Evolutionary conservation across 805 yeast species (phyloP).

Genomic region (Saccharomycodes ludwigii): DNA sequence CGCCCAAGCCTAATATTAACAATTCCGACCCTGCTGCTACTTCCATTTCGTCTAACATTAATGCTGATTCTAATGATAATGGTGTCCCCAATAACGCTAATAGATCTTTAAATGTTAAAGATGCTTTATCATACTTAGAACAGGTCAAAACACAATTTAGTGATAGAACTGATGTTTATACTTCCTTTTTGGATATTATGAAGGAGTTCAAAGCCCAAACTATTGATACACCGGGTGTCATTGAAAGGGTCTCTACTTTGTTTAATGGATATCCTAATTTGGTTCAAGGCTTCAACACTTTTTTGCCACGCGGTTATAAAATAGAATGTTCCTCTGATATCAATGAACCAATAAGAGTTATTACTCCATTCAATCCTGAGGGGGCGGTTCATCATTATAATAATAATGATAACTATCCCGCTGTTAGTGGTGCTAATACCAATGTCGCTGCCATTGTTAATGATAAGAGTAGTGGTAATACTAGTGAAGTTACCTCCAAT

Average conservation of each 20-base stretch:
- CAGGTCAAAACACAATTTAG: constrained; percentile 90
- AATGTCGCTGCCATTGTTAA: constrained; percentile 2
- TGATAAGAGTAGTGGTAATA: too few species aligned
- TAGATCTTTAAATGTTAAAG: constrained; percentile 86
- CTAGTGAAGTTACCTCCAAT: too few species aligned
- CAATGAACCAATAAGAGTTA: constrained; percentile 81
- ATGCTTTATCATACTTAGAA: constrained; percentile 89
- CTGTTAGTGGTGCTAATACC: not conserved
- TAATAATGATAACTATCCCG: constrained; percentile 6
- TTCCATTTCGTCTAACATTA: not conserved
- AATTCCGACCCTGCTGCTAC: constrained; percentile 4
- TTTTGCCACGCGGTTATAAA: constrained; percentile 90
- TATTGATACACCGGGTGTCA: constrained; percentile 97
- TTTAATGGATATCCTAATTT: constrained; percentile 88
- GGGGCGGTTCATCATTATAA: constrained; percentile 7
- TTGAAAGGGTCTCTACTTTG: constrained; percentile 82
- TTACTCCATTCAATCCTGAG: constrained; percentile 83
- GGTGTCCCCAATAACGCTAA: constrained; percentile 25
- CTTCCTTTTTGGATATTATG: constrained; percentile 94
- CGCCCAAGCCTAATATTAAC: constrained; percentile 1
- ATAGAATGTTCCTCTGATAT: constrained; percentile 88
- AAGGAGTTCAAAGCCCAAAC: constrained; percentile 94
- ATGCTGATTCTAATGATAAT: constrained; percentile 3
- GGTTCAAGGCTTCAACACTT: constrained; percentile 96
- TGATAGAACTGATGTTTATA: constrained; percentile 89